These are phyloP conservation scores for Yamadazyma triangularis DNA, from an alignment of 1,139 yeast genomes.

Conservation along the genomic window DNA sequence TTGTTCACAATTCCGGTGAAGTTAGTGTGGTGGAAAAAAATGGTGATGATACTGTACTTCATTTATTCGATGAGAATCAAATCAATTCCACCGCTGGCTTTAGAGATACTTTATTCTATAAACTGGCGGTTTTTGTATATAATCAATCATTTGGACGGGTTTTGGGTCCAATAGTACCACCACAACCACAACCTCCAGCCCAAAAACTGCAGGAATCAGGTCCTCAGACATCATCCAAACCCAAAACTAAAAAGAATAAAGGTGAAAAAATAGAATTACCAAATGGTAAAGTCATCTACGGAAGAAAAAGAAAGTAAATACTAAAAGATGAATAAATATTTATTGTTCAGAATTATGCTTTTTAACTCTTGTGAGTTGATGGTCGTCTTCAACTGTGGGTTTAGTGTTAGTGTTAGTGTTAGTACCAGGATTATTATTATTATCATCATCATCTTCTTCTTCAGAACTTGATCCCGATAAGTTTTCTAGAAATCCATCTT, in stretches of 20 bases:
- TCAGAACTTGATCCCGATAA: constrained; percentile 38
- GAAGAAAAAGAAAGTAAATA: constrained; percentile 28
- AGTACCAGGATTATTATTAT: constrained; percentile 12
- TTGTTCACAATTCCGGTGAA: constrained; percentile 65
- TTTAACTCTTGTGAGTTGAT: constrained; percentile 36
- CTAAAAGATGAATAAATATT: constrained; percentile 9
- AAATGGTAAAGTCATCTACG: constrained; percentile 56
- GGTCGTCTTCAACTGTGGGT: constrained; percentile 12
- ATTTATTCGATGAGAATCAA: constrained; percentile 35
- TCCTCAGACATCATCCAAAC: constrained; percentile 7
- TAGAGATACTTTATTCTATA: constrained; percentile 52
- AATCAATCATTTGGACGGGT: constrained; percentile 41
- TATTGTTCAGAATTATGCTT: constrained; percentile 28
- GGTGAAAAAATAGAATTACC: constrained; percentile 51
- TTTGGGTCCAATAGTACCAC: constrained; percentile 19
- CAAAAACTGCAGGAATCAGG: constrained; percentile 15
- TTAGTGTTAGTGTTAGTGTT: no score
- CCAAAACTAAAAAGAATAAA: constrained; percentile 28
- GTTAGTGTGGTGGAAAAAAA: constrained; percentile 44
- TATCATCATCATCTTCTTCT: constrained; percentile 19
- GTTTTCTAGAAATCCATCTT: constrained; percentile 28
- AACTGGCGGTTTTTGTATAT: constrained; percentile 44
- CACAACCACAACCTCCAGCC: constrained; percentile 13
- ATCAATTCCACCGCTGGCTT: constrained; percentile 39
- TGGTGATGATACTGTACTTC: constrained; percentile 28